These are phyloP conservation scores for Grosmannia serpens DNA, from an alignment of 2,329 filamentous ascomycete genomes.

Conservation along the genomic window DNA sequence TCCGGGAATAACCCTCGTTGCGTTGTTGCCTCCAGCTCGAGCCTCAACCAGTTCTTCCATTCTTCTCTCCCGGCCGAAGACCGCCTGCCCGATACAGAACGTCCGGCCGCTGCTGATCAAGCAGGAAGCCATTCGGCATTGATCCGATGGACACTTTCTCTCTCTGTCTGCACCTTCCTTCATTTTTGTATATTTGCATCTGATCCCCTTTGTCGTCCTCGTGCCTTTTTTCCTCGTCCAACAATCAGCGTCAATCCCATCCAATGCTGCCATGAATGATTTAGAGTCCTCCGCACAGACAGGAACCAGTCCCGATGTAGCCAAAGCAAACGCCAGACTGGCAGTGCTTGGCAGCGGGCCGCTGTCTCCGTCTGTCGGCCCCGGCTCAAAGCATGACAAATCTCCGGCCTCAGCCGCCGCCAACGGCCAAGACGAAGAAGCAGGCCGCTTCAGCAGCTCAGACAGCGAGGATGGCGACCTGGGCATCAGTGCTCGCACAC, in stretches of 20 bases:
- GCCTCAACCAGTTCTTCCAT: not conserved
- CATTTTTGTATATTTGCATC: not conserved
- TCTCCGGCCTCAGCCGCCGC: not conserved
- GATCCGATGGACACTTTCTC: not conserved
- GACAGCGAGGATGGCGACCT: not conserved
- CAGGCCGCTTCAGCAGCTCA: not conserved
- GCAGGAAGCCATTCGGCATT: not conserved
- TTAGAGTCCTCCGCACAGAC: not conserved
- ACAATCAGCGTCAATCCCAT: not conserved
- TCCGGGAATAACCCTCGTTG: not conserved
- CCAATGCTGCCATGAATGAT: constrained; percentile 10
- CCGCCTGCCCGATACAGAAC: not conserved
- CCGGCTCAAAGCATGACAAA: not conserved
- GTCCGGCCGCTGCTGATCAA: not conserved
- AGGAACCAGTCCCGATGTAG: not conserved
- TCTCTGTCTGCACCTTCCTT: not conserved
- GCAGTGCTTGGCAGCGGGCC: not conserved
- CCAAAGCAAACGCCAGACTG: not conserved
- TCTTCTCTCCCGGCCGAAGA: not conserved
- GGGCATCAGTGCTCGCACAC: not conserved
- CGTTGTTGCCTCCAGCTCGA: not conserved
- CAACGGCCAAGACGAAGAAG: not conserved
- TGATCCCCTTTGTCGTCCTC: not conserved
- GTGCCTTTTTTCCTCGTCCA: not conserved
- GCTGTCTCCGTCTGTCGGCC: not conserved